phyloP scores from a whole-genome alignment of 1,284 basidiomycete species.

The Malassezia brasiliensis region DNA sequence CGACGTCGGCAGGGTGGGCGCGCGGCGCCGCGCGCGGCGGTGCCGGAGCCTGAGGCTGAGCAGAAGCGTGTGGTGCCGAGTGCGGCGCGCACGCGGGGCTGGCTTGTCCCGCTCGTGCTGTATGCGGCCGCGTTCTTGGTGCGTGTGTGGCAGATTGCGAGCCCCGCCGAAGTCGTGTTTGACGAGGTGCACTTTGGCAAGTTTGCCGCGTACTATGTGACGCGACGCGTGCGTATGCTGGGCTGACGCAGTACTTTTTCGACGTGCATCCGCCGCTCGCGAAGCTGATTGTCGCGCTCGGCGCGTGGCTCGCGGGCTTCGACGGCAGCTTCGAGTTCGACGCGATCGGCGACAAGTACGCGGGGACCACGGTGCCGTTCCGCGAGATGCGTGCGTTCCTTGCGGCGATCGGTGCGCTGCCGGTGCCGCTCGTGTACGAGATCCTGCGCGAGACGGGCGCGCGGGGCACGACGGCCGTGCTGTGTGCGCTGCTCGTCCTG shows the following conservation, averaged over 20 bases:
- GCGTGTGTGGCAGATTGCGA: conserved; percentile 29
- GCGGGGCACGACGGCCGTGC: conserved; percentile 73
- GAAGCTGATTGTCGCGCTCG: conserved; percentile 57
- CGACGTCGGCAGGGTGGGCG: not conserved
- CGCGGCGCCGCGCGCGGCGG: not conserved
- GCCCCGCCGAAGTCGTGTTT: conserved; percentile 43
- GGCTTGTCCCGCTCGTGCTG: conserved; percentile 19
- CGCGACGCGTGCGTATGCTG: conserved; percentile 21
- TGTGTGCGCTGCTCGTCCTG: conserved; percentile 72
- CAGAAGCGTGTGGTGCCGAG: not conserved
- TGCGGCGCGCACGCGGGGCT: not conserved
- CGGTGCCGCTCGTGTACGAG: conserved; percentile 78
- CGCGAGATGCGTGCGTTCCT: conserved; percentile 84
- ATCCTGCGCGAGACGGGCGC: conserved; percentile 98
- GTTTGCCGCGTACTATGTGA: conserved; percentile 45
- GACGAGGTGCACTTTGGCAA: conserved; percentile 49
- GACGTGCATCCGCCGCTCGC: conserved; percentile 85
- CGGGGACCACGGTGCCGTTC: conserved; percentile 76
- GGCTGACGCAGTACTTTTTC: conserved; percentile 76
- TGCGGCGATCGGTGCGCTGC: conserved; percentile 78
- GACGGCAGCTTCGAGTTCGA: conserved; percentile 89
- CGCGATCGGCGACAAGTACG: conserved; percentile 88
- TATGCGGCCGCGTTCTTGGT: conserved; percentile 24
- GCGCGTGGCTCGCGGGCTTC: conserved; percentile 92
- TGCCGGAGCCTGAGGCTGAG: not conserved